Evolutionary conservation across 345 rosid species (phyloP).

Genomic region (Draba incana): DNA sequence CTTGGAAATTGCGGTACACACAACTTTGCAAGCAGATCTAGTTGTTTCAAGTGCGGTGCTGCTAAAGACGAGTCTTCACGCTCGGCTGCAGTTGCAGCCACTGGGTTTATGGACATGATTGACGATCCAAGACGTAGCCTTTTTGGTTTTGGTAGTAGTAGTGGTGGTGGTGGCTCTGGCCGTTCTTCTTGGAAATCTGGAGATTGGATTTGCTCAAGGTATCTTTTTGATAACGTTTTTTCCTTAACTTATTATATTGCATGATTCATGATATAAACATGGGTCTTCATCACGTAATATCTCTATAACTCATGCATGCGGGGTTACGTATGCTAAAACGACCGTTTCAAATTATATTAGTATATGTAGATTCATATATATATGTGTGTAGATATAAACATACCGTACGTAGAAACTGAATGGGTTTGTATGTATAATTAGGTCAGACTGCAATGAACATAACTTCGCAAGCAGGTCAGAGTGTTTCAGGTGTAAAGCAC

Average conservation of each 20-base stretch:
- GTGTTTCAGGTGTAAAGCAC: constrained; percentile 92
- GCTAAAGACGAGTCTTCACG: constrained; percentile 49
- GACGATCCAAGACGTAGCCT: constrained; percentile 44
- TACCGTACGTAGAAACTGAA: neutral
- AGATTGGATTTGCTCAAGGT: constrained; percentile 85
- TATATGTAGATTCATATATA: too few relatives aligned
- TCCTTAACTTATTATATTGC: neutral
- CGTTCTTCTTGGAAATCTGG: constrained; percentile 85
- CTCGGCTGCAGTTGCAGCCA: constrained; percentile 39
- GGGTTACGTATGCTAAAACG: constrained; percentile 7
- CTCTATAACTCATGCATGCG: constrained; percentile 21
- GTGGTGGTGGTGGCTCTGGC: constrained; percentile 45
- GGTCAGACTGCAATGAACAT: constrained; percentile 87
- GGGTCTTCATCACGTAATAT: constrained; percentile 11
- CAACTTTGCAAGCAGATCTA: constrained; percentile 74
- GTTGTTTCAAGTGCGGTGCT: constrained; percentile 71
- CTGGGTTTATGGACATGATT: constrained; percentile 36
- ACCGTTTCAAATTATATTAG: neutral
- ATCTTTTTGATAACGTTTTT: too few relatives aligned
- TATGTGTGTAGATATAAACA: neutral
- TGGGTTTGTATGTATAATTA: constrained; percentile 14
- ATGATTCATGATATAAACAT: constrained; percentile 21
- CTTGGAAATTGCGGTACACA: constrained; percentile 68
- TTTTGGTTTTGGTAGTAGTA: constrained; percentile 46
- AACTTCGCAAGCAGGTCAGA: constrained; percentile 93